Evolutionary conservation across 306 rosid genomes (phyloP), one percentile per base, ranked within the genome.

Genomic region (Gastrolobium bilobum): DNA sequence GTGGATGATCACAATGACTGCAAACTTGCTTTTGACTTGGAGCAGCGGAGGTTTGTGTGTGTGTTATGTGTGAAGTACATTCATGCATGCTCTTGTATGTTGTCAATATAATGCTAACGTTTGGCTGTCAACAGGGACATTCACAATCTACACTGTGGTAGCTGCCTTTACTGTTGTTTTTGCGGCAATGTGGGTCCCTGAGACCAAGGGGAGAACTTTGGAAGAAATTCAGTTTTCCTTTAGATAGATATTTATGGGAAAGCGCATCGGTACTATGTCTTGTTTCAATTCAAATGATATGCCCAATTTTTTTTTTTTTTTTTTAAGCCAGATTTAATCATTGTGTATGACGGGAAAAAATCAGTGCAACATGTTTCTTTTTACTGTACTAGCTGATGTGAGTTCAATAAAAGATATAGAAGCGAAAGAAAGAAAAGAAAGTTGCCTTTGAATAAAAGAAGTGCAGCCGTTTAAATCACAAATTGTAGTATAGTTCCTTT

Each of bases 191-290:
- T 91, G 88, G 90, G 98, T 91, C 35, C 98, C 96, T 2, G 98
- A 93, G 76, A 93, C 98, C 71, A 93, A 89, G 69, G 98, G 97
- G 35, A 86, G 98, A 88, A 85, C 96, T 53, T 81, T 93, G 78
- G 98, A 91, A 85, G 98, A 93, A 86, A 93, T 93, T 72, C 98
- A 91, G 58, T 78, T 57, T 42, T 60, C 66, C 64, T 68, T 34
- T 38, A 69, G 71, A 47, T 79, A 67, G 56, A 57, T 20, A 2
- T 4, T 39, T 4, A 39, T 3, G 70, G n/a, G 30, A 66, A 72
- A 26, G 54, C 56, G 4, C 48, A 7, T 9, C 8, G 10, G 35
- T 54, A 20, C 34, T 46, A 13, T 20, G 4, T 54, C n/a, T 10
- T 26, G 67, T 56, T 42, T 56, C 11, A 44, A 72, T 26, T 26